Conservation (phyloP, 208 protist species). For the Acanthamoeba royreba region DNA sequence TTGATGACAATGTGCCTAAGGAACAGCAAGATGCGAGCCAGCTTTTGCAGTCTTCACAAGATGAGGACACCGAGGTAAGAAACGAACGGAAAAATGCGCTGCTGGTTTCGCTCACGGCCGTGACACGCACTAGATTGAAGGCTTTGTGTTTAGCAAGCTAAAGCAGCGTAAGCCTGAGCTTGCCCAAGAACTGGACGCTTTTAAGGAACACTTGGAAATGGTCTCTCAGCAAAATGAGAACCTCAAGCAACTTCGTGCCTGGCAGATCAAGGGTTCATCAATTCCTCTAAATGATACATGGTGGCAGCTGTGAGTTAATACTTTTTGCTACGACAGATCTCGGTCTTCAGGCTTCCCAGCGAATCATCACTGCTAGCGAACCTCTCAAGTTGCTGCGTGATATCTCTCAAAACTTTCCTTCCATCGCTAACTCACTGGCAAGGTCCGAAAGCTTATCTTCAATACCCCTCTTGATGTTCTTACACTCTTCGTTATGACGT, state of each 20-base stretch:
- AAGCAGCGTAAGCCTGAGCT: slow-evolving; percentile 61
- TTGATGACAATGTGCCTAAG: slow-evolving; percentile 82
- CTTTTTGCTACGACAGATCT: slow-evolving; percentile 42
- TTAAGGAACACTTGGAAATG: slow-evolving; percentile 55
- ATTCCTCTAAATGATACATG: neutral
- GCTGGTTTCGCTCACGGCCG: too few species aligned
- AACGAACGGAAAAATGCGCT: neutral
- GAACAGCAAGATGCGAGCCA: slow-evolving; percentile 10
- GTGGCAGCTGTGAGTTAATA: neutral
- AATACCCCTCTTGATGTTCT: neutral
- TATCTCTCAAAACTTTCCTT: slow-evolving; percentile 87
- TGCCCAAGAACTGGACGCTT: slow-evolving; percentile 43
- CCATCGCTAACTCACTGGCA: slow-evolving; percentile 75
- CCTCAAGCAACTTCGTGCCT: slow-evolving; percentile 65
- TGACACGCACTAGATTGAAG: slow-evolving; percentile 54
- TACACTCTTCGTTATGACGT: neutral
- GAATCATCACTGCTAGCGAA: slow-evolving; percentile 61
- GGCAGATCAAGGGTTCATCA: slow-evolving; percentile 66
- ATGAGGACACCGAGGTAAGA: neutral
- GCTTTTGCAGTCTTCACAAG: neutral
- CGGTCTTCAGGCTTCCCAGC: slow-evolving; percentile 69
- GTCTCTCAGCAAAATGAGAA: slow-evolving; percentile 21
- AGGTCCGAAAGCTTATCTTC: too few species aligned
- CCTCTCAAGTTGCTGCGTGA: slow-evolving; percentile 80
- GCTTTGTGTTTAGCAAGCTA: slow-evolving; percentile 59